Conservation (phyloP, 2,329 filamentous ascomycete genomes). For the Leptographium wingfieldii region DNA sequence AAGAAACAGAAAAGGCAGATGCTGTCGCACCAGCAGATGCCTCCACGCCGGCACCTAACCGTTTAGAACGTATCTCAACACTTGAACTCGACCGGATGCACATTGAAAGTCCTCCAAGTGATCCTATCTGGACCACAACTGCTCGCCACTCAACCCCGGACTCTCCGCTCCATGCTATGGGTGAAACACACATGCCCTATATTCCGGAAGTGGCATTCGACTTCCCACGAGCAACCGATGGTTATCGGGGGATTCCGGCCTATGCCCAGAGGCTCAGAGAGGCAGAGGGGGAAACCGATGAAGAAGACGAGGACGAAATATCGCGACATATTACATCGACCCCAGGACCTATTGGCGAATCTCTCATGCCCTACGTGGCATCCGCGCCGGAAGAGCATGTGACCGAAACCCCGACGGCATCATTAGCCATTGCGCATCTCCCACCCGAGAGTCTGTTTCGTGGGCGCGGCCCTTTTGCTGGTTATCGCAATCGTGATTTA, state of each 20-base stretch:
- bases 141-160: slow-evolving; percentile 13
- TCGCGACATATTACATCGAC: slow-evolving; percentile 2
- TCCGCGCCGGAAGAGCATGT: slow-evolving; percentile 16
- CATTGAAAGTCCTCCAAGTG: slow-evolving; percentile 22
- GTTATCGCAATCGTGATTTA: slow-evolving; percentile 32
- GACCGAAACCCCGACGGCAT: slow-evolving; percentile 17
- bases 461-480: slow-evolving; percentile 29
- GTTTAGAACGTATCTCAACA: slow-evolving; percentile 23
- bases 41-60: background rate
- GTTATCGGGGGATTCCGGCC: slow-evolving; percentile 8
- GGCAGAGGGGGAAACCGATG: slow-evolving; percentile 9
- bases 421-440: slow-evolving; percentile 14
- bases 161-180: slow-evolving; percentile 16
- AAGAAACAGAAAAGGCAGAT: background rate
- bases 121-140: slow-evolving; percentile 22
- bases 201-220: slow-evolving; percentile 17
- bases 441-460: slow-evolving; percentile 30
- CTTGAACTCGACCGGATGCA: slow-evolving; percentile 21
- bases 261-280: slow-evolving; percentile 10
- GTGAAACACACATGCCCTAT: slow-evolving; percentile 20
- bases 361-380: slow-evolving; percentile 21
- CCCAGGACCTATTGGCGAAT: slow-evolving; percentile 18
- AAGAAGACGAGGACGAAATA: slow-evolving; percentile 13
- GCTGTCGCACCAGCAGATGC: background rate
- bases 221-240: background rate